Evolutionary conservation across 139 green algal species (phyloP).

Genomic region (Chlorokybus atmophyticus): DNA sequence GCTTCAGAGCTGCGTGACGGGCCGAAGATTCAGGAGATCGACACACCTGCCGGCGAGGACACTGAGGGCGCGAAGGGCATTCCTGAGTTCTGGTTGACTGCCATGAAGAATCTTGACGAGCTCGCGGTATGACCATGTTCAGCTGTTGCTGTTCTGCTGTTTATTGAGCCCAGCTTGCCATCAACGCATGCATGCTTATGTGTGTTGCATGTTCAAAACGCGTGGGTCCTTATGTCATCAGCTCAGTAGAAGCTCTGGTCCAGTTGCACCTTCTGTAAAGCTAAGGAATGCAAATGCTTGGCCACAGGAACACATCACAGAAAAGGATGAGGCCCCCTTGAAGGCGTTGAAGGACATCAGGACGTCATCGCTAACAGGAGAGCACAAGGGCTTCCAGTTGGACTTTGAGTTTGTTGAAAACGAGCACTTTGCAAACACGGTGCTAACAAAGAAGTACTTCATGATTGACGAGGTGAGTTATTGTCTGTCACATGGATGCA

Average conservation of each 20-base stretch:
- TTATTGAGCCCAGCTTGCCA: too few relatives aligned
- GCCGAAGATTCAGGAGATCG: too few relatives aligned
- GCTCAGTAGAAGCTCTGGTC: too few relatives aligned
- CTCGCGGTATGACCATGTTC: too few relatives aligned
- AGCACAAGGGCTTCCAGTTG: slow-evolving; percentile 46
- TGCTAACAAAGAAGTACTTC: slow-evolving; percentile 61
- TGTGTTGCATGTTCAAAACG: too few relatives aligned
- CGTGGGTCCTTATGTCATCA: too few relatives aligned
- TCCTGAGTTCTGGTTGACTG: slow-evolving; percentile 73
- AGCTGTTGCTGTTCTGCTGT: too few relatives aligned
- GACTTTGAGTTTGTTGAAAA: slow-evolving; percentile 66
- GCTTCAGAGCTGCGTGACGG: too few relatives aligned
- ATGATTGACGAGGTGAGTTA: slow-evolving; percentile 74
- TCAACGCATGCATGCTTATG: too few relatives aligned
- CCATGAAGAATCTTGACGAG: slow-evolving; percentile 53
- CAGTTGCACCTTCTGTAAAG: too few relatives aligned
- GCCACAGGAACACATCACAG: slow-evolving; percentile 41
- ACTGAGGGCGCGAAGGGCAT: slow-evolving; percentile 34
- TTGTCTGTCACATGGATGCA: too few relatives aligned
- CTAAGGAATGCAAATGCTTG: too few relatives aligned
- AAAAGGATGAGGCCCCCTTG: slow-evolving; percentile 79
- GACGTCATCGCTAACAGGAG: slow-evolving; percentile 26
- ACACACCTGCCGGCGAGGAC: neutral
- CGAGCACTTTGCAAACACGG: slow-evolving; percentile 70
- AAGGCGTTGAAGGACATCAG: slow-evolving; percentile 63